Conservation (phyloP, 2,329 filamentous ascomycete genomes). For the Mycosphaerelloides madeirae region DNA sequence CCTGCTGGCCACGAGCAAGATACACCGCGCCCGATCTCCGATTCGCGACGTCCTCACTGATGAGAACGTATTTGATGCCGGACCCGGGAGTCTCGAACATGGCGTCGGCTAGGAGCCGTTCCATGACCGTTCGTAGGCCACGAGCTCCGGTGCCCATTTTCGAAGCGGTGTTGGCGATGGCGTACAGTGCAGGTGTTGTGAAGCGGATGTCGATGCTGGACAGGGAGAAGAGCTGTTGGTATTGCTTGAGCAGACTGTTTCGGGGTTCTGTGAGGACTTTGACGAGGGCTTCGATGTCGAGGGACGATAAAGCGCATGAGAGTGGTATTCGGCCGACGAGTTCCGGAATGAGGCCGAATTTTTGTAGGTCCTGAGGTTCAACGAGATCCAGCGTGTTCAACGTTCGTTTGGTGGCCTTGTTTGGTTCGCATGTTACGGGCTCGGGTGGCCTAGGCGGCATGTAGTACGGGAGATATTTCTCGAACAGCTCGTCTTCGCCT, state of each 20-base stretch:
- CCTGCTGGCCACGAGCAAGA: constrained; percentile 40
- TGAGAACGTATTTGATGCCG: constrained; percentile 42
- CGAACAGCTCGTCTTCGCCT: constrained; percentile 53
- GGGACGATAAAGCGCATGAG: constrained; percentile 74
- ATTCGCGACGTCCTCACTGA: constrained; percentile 43
- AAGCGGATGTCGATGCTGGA: constrained; percentile 73
- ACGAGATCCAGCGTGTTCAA: constrained; percentile 64
- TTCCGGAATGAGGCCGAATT: constrained; percentile 76
- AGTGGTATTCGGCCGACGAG: constrained; percentile 94
- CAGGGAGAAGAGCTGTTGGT: constrained; percentile 79
- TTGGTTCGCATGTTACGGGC: constrained; percentile 21
- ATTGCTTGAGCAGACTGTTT: constrained; percentile 83
- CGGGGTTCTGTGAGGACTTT: constrained; percentile 89
- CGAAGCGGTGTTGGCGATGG: constrained; percentile 68
- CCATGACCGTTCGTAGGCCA: constrained; percentile 45
- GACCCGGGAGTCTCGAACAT: constrained; percentile 48
- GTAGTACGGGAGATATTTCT: constrained; percentile 48
- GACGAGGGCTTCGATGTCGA: constrained; percentile 65
- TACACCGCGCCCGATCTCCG: constrained; percentile 40
- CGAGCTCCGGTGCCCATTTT: constrained; percentile 66
- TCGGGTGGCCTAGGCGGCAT: constrained; percentile 22
- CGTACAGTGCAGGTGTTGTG: constrained; percentile 73
- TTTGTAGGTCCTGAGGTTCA: constrained; percentile 72
- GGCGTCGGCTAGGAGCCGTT: constrained; percentile 41
- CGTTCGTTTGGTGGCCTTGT: constrained; percentile 49